Evolutionary conservation across 202 grass and related monocot genomes (phyloP), one percentile per base, ranked within the genome.

Genomic region (Schoenoplectus tabernaemontani): DNA sequence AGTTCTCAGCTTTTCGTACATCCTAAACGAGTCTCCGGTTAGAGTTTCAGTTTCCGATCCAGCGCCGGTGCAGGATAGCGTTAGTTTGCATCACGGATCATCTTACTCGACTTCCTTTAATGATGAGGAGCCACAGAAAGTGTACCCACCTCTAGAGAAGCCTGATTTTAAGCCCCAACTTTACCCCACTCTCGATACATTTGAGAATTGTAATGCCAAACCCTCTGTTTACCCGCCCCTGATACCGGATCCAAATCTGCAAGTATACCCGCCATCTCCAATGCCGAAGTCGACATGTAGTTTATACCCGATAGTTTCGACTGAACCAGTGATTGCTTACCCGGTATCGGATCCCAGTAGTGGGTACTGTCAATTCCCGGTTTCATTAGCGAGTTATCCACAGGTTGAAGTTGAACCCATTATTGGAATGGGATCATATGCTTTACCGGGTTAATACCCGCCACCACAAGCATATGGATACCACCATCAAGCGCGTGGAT

Each of bases 1-100:
- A 22, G 75, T 87, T 60, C 84, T 93, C 82, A 84, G 81, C 33
- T 93, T 93, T 69, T 93, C 84, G 1, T 93, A 93, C 88, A 68
- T 79, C 13, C 66, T 87, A 83, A 85, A 78, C 68, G 44, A 70
- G 54, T 7, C 44, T 36, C 17, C 16, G 46, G 65, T 3, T 42
- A 78, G 2, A 54, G 39, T 15, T 16, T 19, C 24, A 4, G 28
- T 11, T 8, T 41, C 73, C 2, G 5, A 77, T 59, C 12, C 22
- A 47, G 4, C 2, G 37, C 39, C 56, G 38, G 34, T 34, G 62
- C 72, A 11, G 32, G 42, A 72, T 64, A 59, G 8, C 77, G 0
- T 48, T 76, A 4, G 7, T 12, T 2, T 63, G 6, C 77, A 10
- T 23, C 67, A 24, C 4, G 67, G 43, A 48, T 30, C 51, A 24